phyloP scores from a whole-genome alignment of 495 filamentous ascomycete species.

The Xeromyces bisporus region DNA sequence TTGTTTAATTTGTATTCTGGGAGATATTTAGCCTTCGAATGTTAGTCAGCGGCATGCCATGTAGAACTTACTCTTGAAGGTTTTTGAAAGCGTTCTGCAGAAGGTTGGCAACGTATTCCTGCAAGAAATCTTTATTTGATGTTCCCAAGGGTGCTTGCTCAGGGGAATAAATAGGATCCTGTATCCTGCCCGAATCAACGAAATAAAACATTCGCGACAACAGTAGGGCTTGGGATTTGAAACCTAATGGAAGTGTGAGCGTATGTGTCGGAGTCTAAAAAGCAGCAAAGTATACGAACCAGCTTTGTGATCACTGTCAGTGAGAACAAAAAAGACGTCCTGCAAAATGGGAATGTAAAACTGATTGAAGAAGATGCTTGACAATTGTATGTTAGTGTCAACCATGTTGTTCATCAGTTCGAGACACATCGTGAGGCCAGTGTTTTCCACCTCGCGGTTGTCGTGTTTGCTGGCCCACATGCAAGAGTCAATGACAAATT shows the following conservation, averaged over 20 bases:
- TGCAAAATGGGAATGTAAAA: conserved; percentile 92
- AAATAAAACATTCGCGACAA: conserved; percentile 94
- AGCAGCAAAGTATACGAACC: conserved; percentile 26
- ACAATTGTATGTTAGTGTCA: conserved; percentile 70
- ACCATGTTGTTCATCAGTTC: conserved; percentile 96
- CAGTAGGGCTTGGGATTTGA: conserved; percentile 89
- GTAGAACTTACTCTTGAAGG: conserved; percentile 63
- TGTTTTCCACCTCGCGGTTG: conserved; percentile 93
- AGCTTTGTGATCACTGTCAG: conserved; percentile 95
- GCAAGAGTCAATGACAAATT: conserved; percentile 98
- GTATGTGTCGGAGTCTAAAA: conserved; percentile 1
- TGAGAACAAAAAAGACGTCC: conserved; percentile 96
- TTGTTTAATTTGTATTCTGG: conserved; percentile 63
- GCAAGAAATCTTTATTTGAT: conserved; percentile 75
- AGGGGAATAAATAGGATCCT: conserved; percentile 69
- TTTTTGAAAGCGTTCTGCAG: conserved; percentile 87
- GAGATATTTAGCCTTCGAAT: conserved; percentile 18
- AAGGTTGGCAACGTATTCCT: conserved; percentile 68
- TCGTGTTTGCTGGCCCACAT: conserved; percentile 99
- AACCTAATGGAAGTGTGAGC: conserved; percentile 32
- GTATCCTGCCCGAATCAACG: conserved; percentile 67
- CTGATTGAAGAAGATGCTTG: conserved; percentile 89
- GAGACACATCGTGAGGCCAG: conserved; percentile 96
- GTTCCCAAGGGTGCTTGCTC: conserved; percentile 74
- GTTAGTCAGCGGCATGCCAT: background rate